A percentile compares a stretch with the other conserved stretches of the same genome.
These are phyloP conservation scores for Diaporthe destruens DNA, from an alignment of 2,329 filamentous ascomycete genomes.

Conservation along the genomic window DNA sequence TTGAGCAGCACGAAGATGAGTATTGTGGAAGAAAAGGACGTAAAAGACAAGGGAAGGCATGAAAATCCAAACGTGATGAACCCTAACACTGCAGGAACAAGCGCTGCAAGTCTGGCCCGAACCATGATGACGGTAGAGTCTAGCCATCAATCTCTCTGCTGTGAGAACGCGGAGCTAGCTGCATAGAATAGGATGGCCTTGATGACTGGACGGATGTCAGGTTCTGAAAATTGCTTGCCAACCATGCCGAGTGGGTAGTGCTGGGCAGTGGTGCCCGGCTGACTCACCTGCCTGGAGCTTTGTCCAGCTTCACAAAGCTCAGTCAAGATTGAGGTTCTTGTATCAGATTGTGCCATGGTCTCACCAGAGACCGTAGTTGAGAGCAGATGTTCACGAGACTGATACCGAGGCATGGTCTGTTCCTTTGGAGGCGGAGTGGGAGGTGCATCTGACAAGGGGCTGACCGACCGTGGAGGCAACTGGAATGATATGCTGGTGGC, in stretches of 20 bases:
- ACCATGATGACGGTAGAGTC: not conserved
- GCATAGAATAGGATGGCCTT: not conserved
- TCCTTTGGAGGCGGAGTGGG: slow-evolving; percentile 5
- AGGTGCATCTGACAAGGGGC: not conserved
- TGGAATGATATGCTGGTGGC: not conserved
- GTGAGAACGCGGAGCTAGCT: not conserved
- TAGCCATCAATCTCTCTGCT: not conserved
- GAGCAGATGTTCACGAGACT: slow-evolving; percentile 12
- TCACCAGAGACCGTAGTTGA: not conserved
- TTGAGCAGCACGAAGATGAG: not conserved
- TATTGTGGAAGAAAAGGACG: not conserved
- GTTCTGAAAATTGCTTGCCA: not conserved
- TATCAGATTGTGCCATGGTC: not conserved
- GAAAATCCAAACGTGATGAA: not conserved
- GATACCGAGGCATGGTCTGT: not conserved
- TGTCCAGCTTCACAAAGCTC: slow-evolving; percentile 18
- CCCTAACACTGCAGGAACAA: no score
- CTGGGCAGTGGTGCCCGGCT: not conserved
- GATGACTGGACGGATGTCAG: not conserved
- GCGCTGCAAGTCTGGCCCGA: not conserved
- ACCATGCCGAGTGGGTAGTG: not conserved
- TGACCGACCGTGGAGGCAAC: not conserved
- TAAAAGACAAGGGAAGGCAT: not conserved
- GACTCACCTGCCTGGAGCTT: not conserved
- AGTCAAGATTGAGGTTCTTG: slow-evolving; percentile 17